Evolutionary conservation across 768 basidiomycete species (phyloP).

Genomic region (Agrocybe chaxingu): DNA sequence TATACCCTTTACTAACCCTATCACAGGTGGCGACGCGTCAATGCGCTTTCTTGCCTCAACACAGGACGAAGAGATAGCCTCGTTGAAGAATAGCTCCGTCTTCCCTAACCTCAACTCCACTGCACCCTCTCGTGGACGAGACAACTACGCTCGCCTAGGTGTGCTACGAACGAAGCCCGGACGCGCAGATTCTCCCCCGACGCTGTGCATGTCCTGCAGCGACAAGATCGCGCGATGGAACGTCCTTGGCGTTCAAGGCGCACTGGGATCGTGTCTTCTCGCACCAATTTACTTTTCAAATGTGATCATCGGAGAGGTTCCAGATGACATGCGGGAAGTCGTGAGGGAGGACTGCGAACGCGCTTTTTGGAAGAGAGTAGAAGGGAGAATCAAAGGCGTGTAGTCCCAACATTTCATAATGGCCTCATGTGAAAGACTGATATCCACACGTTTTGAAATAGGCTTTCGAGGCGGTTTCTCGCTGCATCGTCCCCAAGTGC

Average conservation of each 20-base stretch:
- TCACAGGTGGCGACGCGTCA: constrained; percentile 84
- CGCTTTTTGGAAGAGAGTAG: constrained; percentile 61
- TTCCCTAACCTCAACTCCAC: constrained; percentile 31
- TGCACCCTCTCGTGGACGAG: constrained; percentile 66
- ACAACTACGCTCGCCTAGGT: constrained; percentile 72
- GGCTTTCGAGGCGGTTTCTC: constrained; percentile 46
- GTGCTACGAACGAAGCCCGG: constrained; percentile 93
- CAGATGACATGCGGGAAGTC: constrained; percentile 27
- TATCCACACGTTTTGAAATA: constrained; percentile 15
- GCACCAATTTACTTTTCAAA: constrained; percentile 61
- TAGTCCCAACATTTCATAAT: background rate
- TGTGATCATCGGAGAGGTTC: constrained; percentile 75
- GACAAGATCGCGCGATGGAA: constrained; percentile 93
- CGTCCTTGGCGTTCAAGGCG: constrained; percentile 83
- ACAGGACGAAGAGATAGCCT: constrained; percentile 76
- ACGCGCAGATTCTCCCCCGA: constrained; percentile 82
- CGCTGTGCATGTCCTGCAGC: constrained; percentile 87
- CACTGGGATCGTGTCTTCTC: constrained; percentile 55
- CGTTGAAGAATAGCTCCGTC: constrained; percentile 51
- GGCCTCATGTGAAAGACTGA: background rate
- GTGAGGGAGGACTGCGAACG: constrained; percentile 64
- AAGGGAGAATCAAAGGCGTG: constrained; percentile 35
- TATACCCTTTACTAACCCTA: constrained; percentile 6
- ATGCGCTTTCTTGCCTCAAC: constrained; percentile 69
- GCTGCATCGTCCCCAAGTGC: constrained; percentile 47